Percentiles rank a stretch among this genome's conserved stretches.
These are phyloP conservation scores for Ustilago cynodontis DNA, from an alignment of 1,284 basidiomycete species.

Conservation along the genomic window DNA sequence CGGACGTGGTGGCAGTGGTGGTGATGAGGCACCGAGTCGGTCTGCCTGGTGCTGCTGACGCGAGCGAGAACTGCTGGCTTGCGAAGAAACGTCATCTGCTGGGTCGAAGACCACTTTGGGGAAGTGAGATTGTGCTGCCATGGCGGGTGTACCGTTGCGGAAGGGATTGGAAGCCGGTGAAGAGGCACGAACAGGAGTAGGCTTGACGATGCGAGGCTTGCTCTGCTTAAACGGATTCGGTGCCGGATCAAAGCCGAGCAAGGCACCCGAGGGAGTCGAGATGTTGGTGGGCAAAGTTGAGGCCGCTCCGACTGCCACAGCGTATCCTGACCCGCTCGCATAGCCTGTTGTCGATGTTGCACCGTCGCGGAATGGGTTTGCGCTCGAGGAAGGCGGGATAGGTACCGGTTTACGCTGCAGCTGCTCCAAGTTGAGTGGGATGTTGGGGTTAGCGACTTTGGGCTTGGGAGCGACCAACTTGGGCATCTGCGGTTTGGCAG, in stretches of 20 bases:
- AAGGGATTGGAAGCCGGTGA: constrained; percentile 55
- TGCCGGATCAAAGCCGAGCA: constrained; percentile 63
- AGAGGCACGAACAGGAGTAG: constrained; percentile 62
- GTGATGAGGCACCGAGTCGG: constrained; percentile 44
- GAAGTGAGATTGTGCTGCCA: constrained; percentile 38
- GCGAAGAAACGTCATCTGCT: constrained; percentile 42
- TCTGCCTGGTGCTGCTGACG: constrained; percentile 38
- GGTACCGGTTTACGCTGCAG: constrained; percentile 38
- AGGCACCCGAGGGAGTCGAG: constrained; percentile 32
- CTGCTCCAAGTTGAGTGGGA: constrained; percentile 44
- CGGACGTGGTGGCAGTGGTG: constrained; percentile 53
- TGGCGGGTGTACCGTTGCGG: constrained; percentile 47
- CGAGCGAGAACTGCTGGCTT: constrained; percentile 46
- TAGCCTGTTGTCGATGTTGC: constrained; percentile 27
- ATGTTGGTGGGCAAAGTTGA: constrained; percentile 39
- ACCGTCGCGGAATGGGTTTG: constrained; percentile 51
- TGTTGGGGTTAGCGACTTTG: constrained; percentile 46
- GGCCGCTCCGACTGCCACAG: constrained; percentile 39
- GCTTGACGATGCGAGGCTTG: constrained; percentile 64
- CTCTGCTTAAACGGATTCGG: constrained; percentile 65
- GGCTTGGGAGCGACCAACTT: constrained; percentile 48
- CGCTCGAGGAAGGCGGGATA: constrained; percentile 36
- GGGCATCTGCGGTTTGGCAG: constrained; percentile 54
- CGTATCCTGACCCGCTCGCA: constrained; percentile 38
- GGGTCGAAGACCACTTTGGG: constrained; percentile 48